phyloP scores from a whole-genome alignment of 179 eudicot genomes.

The Drosera spatulata region DNA sequence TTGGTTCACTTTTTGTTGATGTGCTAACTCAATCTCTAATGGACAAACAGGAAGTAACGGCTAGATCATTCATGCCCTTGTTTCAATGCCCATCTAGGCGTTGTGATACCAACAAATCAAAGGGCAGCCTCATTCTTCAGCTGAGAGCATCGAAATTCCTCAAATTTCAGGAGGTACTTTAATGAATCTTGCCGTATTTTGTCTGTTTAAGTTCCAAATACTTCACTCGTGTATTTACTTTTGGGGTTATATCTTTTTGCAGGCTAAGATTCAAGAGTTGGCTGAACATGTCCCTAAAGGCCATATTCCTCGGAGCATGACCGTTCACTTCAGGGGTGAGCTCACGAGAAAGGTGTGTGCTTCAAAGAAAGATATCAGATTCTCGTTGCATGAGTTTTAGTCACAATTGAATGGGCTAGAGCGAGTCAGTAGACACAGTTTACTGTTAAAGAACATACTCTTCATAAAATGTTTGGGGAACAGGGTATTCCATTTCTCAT shows the following conservation, averaged over 20 bases:
- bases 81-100: constrained; percentile 88
- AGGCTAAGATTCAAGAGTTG: constrained; percentile 96
- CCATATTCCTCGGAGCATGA: constrained; percentile 93
- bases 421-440: too few species aligned
- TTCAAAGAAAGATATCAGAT: not conserved
- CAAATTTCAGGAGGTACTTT: constrained; percentile 87
- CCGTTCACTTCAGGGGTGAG: constrained; percentile 90
- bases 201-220: not conserved
- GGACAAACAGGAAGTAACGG: constrained; percentile 77
- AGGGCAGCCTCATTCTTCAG: constrained; percentile 92
- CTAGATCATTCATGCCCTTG: constrained; percentile 92
- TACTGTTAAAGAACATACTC: too few species aligned
- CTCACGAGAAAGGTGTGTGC: constrained; percentile 84
- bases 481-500: too few species aligned
- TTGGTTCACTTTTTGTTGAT: too few species aligned
- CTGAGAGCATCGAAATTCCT: constrained; percentile 93
- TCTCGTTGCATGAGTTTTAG: too few species aligned
- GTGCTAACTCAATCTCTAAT: not conserved
- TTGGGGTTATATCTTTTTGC: constrained; percentile 14
- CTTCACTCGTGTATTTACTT: not conserved
- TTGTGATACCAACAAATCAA: constrained; percentile 54
- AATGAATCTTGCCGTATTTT: not conserved
- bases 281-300: constrained; percentile 99
- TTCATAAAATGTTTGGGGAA: too few species aligned
- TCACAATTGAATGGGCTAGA: too few species aligned